Base-by-base conservation (phyloP, 1,139 yeast genomes). In the Insectozyma bohioensis region DNA sequence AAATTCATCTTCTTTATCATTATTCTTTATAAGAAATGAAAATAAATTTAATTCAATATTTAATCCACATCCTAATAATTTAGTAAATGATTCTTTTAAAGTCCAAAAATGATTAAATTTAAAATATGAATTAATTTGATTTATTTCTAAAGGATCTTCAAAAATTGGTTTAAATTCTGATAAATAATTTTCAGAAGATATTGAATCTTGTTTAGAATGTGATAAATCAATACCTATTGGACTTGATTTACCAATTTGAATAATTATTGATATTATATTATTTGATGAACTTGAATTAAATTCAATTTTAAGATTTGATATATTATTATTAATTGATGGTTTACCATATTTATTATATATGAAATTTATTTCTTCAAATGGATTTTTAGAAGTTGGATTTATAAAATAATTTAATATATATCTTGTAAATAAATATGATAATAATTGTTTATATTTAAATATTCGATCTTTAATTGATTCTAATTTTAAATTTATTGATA, bases 31-130 rank as follows among this genome's bases (percentile, higher is more conserved):
- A 2, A 9, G 7, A 23, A 52, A 54, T 10, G 34, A 35, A 33
- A 60, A 52, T 17, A 38, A 42, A 1, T 61, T 52, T 36, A 81
- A 55, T 26, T 79, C 78, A 12, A 70, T 58, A 41, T 79, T 74
- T 17, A 83, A 56, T 0, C 94, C 92, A 12, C 67, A 56, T 0
- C 92, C 92, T 5, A 72, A 43, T 16, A 67, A 67, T 46, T 83
- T 84, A 3, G 82, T 71, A 43, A 76, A 81, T 20, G 85, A 75
- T 49, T 84, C 94, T 48, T 84, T 84, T 35, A 83, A 51, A 0
- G 92, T 81, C 94, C 92, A 84, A 20, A 72, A 63, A 32, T 75
- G 77, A 20, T 80, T 75, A 49, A 72, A 78, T 3, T 49, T 27
- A 10, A 42, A 32, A 43, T 67, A 67, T 2, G 36, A 15, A 1